Base-by-base conservation (phyloP, 352 stramenopile species). In the Stramenopiles sp. region DNA sequence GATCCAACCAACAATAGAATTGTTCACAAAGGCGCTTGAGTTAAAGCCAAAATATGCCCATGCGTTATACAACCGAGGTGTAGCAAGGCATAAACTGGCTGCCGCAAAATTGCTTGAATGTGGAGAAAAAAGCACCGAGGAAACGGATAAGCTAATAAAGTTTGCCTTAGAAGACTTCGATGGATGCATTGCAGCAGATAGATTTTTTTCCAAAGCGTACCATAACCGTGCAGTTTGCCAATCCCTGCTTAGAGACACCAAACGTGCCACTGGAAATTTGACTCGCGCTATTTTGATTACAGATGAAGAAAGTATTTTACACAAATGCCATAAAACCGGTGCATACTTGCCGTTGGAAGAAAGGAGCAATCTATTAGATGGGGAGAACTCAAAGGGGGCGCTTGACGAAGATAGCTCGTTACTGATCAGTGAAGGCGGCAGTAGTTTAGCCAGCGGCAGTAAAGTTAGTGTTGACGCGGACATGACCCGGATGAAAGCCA, bases 51-150 rank as follows among this genome's bases (percentile, higher is more conserved):
- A 12, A 18, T 53, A 53, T 53, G 25, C 43, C 12, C 12, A 18
- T 53, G 43, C 43, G 43, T 53, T 53, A 53, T 53, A 53, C 43
- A 53, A 53, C 43, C 43, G 43, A 18, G 43, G 43, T 53, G 43
- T 53, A 25, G 43, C 43, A 53, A 18, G 25, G 12, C 43, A 53
- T 53, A 53, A 53, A 53, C 12, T 25, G 12, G 43, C 43, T 53
- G 12, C 43, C 43, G 43, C 43, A 25, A 12, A 18, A 25, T 25
- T 53, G 43, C 12, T 18, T 25, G 43, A 53, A 53, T 18, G 43
- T 53, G 43, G 43, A 18, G 12, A 18, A 25, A 53, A 53, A 53
- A 53, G 25, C 12, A 18, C 43, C 43, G 25, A 53, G 12, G 25
- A 53, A 25, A 53, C 12, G 12, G 43, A 53, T 53, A 53, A 25